A percentile compares a stretch with the other conserved stretches of the same genome.
phyloP scores from a whole-genome alignment of 805 yeast species.

The Pichia cabralensis region DNA sequence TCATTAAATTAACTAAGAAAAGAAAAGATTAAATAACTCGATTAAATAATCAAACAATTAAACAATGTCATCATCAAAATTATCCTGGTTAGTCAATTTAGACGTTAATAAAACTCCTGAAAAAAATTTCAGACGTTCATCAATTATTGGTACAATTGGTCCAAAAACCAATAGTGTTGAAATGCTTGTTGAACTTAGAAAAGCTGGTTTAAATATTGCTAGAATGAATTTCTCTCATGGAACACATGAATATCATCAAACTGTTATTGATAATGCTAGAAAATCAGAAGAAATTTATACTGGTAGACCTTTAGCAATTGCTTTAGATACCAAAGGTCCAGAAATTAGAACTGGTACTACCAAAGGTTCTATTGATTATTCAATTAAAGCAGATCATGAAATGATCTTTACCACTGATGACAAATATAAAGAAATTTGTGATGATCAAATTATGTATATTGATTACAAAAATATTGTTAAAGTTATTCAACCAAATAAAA shows the following conservation, averaged over 20 bases:
- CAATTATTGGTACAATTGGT: slow-evolving; percentile 98
- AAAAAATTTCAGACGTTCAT: slow-evolving; percentile 78
- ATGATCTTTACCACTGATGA: slow-evolving; percentile 92
- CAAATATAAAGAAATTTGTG: slow-evolving; percentile 57
- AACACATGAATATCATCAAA: slow-evolving; percentile 93
- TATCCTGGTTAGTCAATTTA: slow-evolving; percentile 78
- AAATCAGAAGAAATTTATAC: slow-evolving; percentile 82
- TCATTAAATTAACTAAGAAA: too few species aligned
- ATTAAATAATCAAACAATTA: not conserved
- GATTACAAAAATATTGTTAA: slow-evolving; percentile 96
- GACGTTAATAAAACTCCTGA: slow-evolving; percentile 68
- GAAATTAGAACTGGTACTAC: slow-evolving; percentile 99
- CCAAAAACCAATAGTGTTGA: slow-evolving; percentile 94
- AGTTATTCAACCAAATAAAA: slow-evolving; percentile 79
- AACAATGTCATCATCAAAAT: slow-evolving; percentile 29
- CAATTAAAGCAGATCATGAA: slow-evolving; percentile 78
- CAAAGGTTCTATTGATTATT: slow-evolving; percentile 64
- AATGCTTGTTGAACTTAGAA: slow-evolving; percentile 74
- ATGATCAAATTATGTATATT: slow-evolving; percentile 74
- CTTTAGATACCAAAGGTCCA: slow-evolving; percentile 98
- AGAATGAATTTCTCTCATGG: slow-evolving; percentile 99
- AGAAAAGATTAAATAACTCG: too few species aligned
- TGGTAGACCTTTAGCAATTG: slow-evolving; percentile 97
- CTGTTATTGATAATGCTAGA: slow-evolving; percentile 93
- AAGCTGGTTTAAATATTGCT: slow-evolving; percentile 95